Evolutionary conservation across 768 basidiomycete genomes (phyloP).

Genomic region (Glaciozyma martinii): DNA sequence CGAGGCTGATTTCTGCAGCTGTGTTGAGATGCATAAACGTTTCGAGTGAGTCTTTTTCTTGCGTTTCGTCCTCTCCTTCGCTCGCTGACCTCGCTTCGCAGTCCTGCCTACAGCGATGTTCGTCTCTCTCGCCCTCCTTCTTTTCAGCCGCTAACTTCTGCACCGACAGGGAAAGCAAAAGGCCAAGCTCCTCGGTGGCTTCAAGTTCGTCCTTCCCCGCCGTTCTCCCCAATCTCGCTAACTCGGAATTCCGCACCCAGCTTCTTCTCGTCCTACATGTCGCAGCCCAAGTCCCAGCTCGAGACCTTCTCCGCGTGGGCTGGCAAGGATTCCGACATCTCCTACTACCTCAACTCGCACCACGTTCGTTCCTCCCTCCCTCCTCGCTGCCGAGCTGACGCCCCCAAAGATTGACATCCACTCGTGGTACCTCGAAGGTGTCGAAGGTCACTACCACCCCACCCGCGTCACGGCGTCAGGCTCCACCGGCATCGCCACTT

Average conservation of each 20-base stretch:
- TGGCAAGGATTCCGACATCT: constrained; percentile 45
- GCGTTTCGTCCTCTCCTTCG: no score
- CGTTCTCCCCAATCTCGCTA: constrained; percentile 45
- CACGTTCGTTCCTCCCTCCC: constrained; percentile 79
- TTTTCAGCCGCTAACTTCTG: constrained; percentile 56
- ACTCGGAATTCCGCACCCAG: constrained; percentile 76
- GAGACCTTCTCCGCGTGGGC: constrained; percentile 95
- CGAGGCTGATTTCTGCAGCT: not conserved
- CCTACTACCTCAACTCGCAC: constrained; percentile 69
- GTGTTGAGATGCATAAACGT: constrained; percentile 89
- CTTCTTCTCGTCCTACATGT: constrained; percentile 96
- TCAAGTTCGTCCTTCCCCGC: constrained; percentile 37
- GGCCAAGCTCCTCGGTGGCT: not conserved
- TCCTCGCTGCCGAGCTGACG: constrained; percentile 45
- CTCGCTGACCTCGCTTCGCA: no score
- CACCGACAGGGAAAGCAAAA: constrained; percentile 70
- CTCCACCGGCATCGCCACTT: constrained; percentile 55
- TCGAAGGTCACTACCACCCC: constrained; percentile 36
- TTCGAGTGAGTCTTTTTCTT: constrained; percentile 35
- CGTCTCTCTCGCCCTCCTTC: no score
- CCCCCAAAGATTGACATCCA: constrained; percentile 62
- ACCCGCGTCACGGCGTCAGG: constrained; percentile 74
- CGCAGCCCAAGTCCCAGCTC: constrained; percentile 87
- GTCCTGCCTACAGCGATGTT: no score
- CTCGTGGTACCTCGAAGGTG: constrained; percentile 42